These are phyloP conservation scores for Pyrrhoderma noxium DNA, from an alignment of 1,284 basidiomycete genomes.

Conservation along the genomic window DNA sequence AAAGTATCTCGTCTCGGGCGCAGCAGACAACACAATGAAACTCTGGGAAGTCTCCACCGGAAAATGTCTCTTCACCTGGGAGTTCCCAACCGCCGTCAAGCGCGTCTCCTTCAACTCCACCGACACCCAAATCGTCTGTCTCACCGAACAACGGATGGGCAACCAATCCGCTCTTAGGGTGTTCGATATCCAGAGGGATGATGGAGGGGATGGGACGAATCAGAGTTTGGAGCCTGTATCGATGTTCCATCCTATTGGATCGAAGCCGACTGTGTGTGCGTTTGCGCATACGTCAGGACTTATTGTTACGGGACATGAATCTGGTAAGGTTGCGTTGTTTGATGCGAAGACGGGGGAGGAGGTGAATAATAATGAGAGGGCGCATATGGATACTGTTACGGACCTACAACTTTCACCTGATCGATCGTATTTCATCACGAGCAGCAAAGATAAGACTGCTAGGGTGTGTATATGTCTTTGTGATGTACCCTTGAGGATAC, in stretches of 20 bases:
- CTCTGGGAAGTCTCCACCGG: constrained; percentile 90
- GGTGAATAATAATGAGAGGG: constrained; percentile 72
- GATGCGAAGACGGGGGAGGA: constrained; percentile 87
- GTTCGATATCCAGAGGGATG: constrained; percentile 77
- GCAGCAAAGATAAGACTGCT: constrained; percentile 94
- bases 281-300: constrained; percentile 77
- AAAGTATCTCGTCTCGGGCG: constrained; percentile 81
- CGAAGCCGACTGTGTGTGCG: constrained; percentile 92
- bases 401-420: constrained; percentile 91
- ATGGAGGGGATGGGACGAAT: constrained; percentile 50
- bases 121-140: constrained; percentile 80
- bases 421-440: constrained; percentile 92
- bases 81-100: constrained; percentile 97
- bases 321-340: constrained; percentile 89
- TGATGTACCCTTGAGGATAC: constrained; percentile 4
- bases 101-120: constrained; percentile 88
- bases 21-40: constrained; percentile 86
- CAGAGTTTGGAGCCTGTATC: constrained; percentile 49
- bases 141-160: constrained; percentile 97
- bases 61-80: constrained; percentile 90
- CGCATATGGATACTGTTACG: constrained; percentile 80
- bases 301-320: constrained; percentile 93
- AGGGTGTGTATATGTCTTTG: constrained; percentile 55
- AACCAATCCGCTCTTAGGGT: constrained; percentile 82
- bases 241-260: constrained; percentile 85